phyloP scores from a whole-genome alignment of 2,329 filamentous ascomycete species.

The Fusarium denticulatum region DNA sequence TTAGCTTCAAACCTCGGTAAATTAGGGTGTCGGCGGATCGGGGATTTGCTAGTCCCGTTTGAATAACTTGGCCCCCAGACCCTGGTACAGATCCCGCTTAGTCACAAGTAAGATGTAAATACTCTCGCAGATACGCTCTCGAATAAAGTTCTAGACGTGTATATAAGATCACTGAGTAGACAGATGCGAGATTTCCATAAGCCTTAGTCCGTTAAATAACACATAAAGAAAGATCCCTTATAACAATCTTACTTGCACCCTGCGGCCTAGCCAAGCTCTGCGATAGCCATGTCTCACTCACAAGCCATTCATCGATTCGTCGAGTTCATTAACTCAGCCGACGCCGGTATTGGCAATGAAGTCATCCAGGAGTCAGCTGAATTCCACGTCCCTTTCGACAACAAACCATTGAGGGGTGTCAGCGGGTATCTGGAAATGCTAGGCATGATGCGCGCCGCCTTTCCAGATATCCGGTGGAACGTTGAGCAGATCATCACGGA shows the following conservation, averaged over 20 bases:
- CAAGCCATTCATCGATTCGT: not conserved
- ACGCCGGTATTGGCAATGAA: not conserved
- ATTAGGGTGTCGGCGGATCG: not conserved
- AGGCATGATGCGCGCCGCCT: not conserved
- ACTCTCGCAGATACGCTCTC: rapidly evolving
- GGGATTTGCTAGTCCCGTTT: not conserved
- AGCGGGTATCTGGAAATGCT: not conserved
- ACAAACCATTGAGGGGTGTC: rapidly evolving
- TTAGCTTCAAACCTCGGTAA: not conserved
- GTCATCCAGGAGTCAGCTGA: not conserved
- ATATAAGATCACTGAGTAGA: not conserved
- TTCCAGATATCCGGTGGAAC: rapidly evolving
- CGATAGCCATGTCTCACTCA: not conserved
- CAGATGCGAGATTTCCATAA: not conserved
- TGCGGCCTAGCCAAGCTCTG: not conserved
- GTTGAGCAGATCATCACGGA: not conserved
- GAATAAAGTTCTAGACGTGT: not conserved
- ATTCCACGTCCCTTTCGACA: not conserved
- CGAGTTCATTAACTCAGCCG: not conserved
- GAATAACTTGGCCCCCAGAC: not conserved
- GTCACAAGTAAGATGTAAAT: too few relatives aligned
- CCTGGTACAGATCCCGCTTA: not conserved
- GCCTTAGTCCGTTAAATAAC: too few relatives aligned
- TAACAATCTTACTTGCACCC: not conserved
- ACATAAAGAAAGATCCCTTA: rapidly evolving